Conservation (phyloP, 2,329 filamentous ascomycete genomes). For the Apiospora saccharicola region DNA sequence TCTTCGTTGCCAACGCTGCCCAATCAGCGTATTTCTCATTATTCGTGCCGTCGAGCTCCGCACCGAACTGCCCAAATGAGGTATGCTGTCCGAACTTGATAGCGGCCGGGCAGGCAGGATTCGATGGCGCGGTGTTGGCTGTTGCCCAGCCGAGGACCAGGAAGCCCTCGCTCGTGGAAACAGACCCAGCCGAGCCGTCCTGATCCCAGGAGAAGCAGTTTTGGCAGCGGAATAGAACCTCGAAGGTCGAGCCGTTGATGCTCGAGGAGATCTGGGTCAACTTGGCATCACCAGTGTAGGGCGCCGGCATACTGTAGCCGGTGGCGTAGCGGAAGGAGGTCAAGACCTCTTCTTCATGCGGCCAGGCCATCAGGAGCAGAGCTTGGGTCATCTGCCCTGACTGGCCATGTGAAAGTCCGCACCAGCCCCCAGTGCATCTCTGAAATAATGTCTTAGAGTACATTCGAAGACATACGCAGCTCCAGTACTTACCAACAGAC, state of each 20-base stretch:
- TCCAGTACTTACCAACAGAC: constrained; percentile 38
- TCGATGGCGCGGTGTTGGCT: constrained; percentile 50
- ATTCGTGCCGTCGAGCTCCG: constrained; percentile 39
- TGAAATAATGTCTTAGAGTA: constrained; percentile 26
- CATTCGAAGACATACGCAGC: background rate
- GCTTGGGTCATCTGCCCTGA: constrained; percentile 45
- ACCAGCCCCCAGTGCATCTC: constrained; percentile 42
- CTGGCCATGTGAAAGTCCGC: constrained; percentile 41
- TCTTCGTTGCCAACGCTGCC: constrained; percentile 52
- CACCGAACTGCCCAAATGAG: constrained; percentile 62
- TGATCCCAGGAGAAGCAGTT: constrained; percentile 64
- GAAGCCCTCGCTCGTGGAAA: constrained; percentile 51
- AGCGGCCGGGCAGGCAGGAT: constrained; percentile 51
- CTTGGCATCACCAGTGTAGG: constrained; percentile 69
- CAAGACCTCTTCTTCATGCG: constrained; percentile 59
- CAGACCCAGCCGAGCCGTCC: constrained; percentile 52
- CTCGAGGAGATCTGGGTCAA: constrained; percentile 66
- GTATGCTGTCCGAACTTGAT: constrained; percentile 62
- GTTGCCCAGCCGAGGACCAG: constrained; percentile 65
- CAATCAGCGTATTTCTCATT: constrained; percentile 51
- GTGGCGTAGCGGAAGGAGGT: constrained; percentile 66
- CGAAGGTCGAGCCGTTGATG: constrained; percentile 65
- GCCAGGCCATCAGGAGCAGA: constrained; percentile 60
- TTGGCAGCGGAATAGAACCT: constrained; percentile 70
- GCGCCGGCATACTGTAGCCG: constrained; percentile 65